Base-by-base conservation (phyloP, 306 rosid species). In the Prunus davidiana region DNA sequence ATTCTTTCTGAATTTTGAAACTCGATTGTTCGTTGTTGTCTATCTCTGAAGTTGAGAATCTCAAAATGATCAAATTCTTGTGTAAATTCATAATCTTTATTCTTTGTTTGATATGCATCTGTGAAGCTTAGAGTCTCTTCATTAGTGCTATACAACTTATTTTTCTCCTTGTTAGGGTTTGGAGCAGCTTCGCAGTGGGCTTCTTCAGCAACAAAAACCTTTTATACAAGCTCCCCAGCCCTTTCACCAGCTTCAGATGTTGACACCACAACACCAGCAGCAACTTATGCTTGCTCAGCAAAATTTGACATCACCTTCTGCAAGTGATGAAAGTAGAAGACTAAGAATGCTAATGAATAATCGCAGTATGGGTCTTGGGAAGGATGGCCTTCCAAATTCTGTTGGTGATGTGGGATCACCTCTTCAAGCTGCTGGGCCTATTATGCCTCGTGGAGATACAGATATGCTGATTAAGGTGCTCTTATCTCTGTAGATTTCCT, bases 211-310 rank as follows among this genome's bases (percentile, higher is more conserved):
- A 34, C 99, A 83, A 75, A 96, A 96, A 78, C 85, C 99, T 75
- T 96, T 81, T 80, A 92, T 91, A 30, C 99, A 92, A 84, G 84
- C 90, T 65, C 97, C 93, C 57, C 99, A 86, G 79, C 93, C 95
- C 18, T 95, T 89, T 86, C 98, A 87, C 81, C 99, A 92, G 86
- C 89, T 96, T 64, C 99, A 89, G 80, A 92, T 96, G 99, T 81
- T 96, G 90, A 80, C 99, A 16, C 96, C 96, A 12, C 99, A 95
- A 52, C 97, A 93, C 82, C 98, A 89, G 79, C 98, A 89, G 79
- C 98, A 93, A 80, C 88, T 96, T 72, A 70, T 96, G 94, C 90
- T 96, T 71, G 98, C 99, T 27, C 99, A 95, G 79, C 99, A 89
- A 81, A 91, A 82, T 84, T 76, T 96, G 85, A 84, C 98, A 49